These are phyloP conservation scores for Cladorrhinum samala DNA, from an alignment of 495 filamentous ascomycete species.

Conservation along the genomic window DNA sequence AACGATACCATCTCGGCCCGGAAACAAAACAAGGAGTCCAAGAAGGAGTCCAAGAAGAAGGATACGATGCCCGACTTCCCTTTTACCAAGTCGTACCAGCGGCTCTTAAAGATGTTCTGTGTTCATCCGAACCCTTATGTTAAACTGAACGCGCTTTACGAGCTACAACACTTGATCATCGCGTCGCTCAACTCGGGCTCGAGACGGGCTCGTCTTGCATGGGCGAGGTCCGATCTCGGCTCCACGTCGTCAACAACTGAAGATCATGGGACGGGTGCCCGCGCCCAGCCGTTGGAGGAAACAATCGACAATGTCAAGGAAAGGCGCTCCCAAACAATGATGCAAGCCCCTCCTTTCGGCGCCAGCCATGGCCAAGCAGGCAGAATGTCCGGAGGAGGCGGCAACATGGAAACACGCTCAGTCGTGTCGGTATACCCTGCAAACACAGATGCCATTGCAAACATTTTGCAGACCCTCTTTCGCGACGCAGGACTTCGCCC, in stretches of 20 bases:
- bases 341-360: constrained; percentile 29
- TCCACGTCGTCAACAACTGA: constrained; percentile 29
- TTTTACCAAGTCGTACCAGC: constrained; percentile 68
- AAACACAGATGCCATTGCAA: constrained; percentile 71
- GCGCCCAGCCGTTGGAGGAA: constrained; percentile 50
- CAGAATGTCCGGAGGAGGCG: constrained; percentile 17
- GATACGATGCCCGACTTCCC: constrained; percentile 54
- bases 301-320: constrained; percentile 64
- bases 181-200: constrained; percentile 59
- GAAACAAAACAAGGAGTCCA: constrained; percentile 24
- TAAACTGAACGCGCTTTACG: constrained; percentile 77
- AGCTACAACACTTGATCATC: constrained; percentile 74
- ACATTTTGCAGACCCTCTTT: constrained; percentile 74
- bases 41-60: constrained; percentile 30
- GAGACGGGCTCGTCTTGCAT: constrained; percentile 25
- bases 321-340: constrained; percentile 53
- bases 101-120: constrained; percentile 78
- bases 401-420: constrained; percentile 37
- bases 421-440: constrained; percentile 36
- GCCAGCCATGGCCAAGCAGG: constrained; percentile 24
- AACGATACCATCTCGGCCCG: constrained; percentile 37
- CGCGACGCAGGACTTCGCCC: constrained; percentile 70
- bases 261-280: constrained; percentile 19
- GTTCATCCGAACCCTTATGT: constrained; percentile 82
- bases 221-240: constrained; percentile 32